phyloP scores from a whole-genome alignment of 2,329 filamentous ascomycete genomes.

The Talaromyces marneffei region DNA sequence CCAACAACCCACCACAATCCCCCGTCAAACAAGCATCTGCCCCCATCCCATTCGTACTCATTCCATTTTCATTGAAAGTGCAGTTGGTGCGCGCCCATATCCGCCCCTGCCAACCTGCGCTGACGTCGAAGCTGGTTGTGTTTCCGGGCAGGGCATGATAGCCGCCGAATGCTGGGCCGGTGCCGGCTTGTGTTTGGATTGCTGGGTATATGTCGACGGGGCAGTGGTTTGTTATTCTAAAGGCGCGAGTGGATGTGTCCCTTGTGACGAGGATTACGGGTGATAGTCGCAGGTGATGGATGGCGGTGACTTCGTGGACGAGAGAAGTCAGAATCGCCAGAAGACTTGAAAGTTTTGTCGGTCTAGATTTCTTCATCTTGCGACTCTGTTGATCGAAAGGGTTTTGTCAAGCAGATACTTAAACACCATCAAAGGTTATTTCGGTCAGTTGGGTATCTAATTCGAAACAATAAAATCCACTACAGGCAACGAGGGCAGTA shows the following conservation, averaged over 20 bases:
- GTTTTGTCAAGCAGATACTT: neutral
- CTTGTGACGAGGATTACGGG: constrained; percentile 19
- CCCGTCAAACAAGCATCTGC: constrained; percentile 62
- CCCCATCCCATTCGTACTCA: constrained; percentile 39
- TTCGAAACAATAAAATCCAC: neutral
- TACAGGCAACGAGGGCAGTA: neutral
- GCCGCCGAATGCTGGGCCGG: constrained; percentile 60
- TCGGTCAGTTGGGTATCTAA: neutral
- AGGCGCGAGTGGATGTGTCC: constrained; percentile 45
- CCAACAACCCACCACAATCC: constrained; percentile 65
- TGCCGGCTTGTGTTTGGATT: constrained; percentile 66
- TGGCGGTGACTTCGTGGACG: constrained; percentile 4
- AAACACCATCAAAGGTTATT: neutral
- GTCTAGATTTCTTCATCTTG: neutral
- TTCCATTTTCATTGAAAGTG: constrained; percentile 62
- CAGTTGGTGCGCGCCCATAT: constrained; percentile 83
- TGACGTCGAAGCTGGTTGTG: constrained; percentile 58
- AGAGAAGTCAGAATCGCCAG: neutral
- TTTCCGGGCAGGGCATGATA: constrained; percentile 60
- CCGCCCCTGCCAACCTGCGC: constrained; percentile 70
- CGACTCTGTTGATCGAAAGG: neutral
- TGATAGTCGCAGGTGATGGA: constrained; percentile 24
- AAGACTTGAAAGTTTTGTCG: neutral
- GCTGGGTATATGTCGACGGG: constrained; percentile 68
- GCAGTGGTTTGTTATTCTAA: constrained; percentile 68